Base-by-base conservation (phyloP, 306 rosid genomes). In the Hippophae rhamnoides region DNA sequence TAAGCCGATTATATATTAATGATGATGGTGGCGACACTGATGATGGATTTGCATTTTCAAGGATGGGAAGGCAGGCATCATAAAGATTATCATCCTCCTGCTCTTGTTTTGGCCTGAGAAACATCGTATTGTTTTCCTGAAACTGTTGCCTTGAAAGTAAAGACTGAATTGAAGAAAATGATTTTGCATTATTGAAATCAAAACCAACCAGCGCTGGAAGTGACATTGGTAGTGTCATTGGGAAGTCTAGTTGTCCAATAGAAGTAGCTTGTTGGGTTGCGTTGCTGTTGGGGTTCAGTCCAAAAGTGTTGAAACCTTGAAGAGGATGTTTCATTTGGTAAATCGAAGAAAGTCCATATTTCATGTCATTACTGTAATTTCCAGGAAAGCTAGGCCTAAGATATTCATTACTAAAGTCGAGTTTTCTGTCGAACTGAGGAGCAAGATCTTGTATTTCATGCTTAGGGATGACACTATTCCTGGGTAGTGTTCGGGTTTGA, bases 91-190 rank as follows among this genome's bases (percentile, higher is more conserved):
- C 84, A 43, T 86, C 95, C 10, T 72, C 74, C 13, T 71, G 83
- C 74, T 86, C 97, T 62, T 79, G 90, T 73, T 86, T 84, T 42
- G 89, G 90, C 70, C 76, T 78, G 64, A 84, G 58, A 52, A 77
- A 78, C 56, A 83, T 78, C 10, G 58, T 9, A 8, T 72, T 87
- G n/a, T 69, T 68, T 52, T 79, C 81, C 79, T 63, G 78, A 61
- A 71, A 54, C 67, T 76, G 87, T 74, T 81, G 87, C 57, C 84
- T 84, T 5, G 86, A 75, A 52, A 65, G 71, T 25, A 69, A 79
- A 72, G 85, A 74, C 77, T 67, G 87, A 9, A 74, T 62, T 6
- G 78, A 71, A 72, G 52, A 70, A 44, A 78, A 54, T 7, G 82
- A 68, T 64, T 71, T 82, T 7, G 66, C 78, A 41, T 59, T 46